Evolutionary conservation across 371 early-diverging fungal species (phyloP).

Genomic region (Mortierella sp.): DNA sequence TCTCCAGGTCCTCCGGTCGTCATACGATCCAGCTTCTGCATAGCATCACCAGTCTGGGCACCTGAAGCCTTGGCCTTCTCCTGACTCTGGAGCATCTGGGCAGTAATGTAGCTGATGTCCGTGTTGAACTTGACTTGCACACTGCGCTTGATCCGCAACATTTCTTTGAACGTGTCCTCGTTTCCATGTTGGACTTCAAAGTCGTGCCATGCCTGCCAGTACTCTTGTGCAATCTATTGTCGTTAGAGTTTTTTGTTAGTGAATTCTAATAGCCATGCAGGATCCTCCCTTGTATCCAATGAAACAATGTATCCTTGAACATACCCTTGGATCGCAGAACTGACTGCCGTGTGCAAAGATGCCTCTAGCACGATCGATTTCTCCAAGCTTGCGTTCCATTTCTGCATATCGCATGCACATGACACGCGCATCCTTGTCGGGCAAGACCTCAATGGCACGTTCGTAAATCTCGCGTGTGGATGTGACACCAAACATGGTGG

Average conservation of each 20-base stretch:
- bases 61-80: conserved; percentile 32
- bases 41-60: conserved; percentile 35
- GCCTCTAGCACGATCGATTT: conserved; percentile 96
- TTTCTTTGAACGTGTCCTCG: conserved; percentile 98
- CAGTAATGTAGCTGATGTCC: conserved; percentile 65
- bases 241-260: too few species aligned
- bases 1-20: conserved; percentile 42
- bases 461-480: conserved; percentile 92
- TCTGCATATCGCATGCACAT: conserved; percentile 88
- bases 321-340: conserved; percentile 87
- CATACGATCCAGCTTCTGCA: conserved; percentile 54
- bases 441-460: conserved; percentile 87
- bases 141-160: conserved; percentile 95
- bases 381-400: conserved; percentile 91
- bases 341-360: conserved; percentile 91
- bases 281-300: neutral
- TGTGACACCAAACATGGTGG: conserved; percentile 87
- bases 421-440: conserved; percentile 83
- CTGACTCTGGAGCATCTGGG: conserved; percentile 55
- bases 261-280: too few species aligned
- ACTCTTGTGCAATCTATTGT: conserved; percentile 66
- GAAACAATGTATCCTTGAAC: conserved; percentile 1
- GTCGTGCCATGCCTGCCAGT: conserved; percentile 95
- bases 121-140: conserved; percentile 85
- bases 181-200: conserved; percentile 98